Evolutionary conservation across 805 yeast species (phyloP).

Genomic region (Candida patagonica): DNA sequence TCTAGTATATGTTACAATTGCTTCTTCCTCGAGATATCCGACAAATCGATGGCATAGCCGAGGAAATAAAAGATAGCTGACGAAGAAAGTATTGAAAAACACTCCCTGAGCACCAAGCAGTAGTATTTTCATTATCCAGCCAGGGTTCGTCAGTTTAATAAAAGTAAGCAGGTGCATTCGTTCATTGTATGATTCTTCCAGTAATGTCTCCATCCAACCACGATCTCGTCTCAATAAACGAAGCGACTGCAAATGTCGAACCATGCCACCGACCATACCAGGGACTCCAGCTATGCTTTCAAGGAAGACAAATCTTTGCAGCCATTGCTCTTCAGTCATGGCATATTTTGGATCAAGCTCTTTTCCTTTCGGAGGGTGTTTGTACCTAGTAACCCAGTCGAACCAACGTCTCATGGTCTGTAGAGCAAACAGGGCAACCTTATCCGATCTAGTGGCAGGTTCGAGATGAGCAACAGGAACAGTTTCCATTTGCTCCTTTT

Average conservation of each 20-base stretch:
- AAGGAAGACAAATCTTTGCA: slow-evolving; percentile 48
- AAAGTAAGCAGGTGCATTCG: slow-evolving; percentile 69
- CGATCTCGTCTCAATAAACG: slow-evolving; percentile 55
- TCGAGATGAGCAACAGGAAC: slow-evolving; percentile 44
- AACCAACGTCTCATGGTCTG: slow-evolving; percentile 39
- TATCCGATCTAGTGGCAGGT: slow-evolving; percentile 41
- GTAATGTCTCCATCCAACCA: slow-evolving; percentile 65
- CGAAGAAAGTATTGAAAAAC: slow-evolving; percentile 56
- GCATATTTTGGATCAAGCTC: slow-evolving; percentile 30
- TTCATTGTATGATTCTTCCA: slow-evolving; percentile 72
- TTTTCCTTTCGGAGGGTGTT: slow-evolving; percentile 39
- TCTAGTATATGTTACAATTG: slow-evolving; percentile 59
- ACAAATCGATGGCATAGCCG: slow-evolving; percentile 65
- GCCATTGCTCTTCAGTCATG: slow-evolving; percentile 59
- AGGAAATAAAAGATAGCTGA: slow-evolving; percentile 50
- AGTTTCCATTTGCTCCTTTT: slow-evolving; percentile 29
- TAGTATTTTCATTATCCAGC: slow-evolving; percentile 44
- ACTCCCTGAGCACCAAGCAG: slow-evolving; percentile 61
- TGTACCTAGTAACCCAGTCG: slow-evolving; percentile 57
- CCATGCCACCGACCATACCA: slow-evolving; percentile 65
- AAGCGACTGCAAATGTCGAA: slow-evolving; percentile 58
- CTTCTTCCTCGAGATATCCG: slow-evolving; percentile 72
- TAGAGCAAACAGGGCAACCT: slow-evolving; percentile 42
- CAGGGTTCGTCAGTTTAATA: slow-evolving; percentile 54
- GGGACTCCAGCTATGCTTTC: slow-evolving; percentile 77